These are phyloP conservation scores for Fusarium neocosmosporiellum DNA, from an alignment of 2,329 filamentous ascomycete species.

Conservation along the genomic window DNA sequence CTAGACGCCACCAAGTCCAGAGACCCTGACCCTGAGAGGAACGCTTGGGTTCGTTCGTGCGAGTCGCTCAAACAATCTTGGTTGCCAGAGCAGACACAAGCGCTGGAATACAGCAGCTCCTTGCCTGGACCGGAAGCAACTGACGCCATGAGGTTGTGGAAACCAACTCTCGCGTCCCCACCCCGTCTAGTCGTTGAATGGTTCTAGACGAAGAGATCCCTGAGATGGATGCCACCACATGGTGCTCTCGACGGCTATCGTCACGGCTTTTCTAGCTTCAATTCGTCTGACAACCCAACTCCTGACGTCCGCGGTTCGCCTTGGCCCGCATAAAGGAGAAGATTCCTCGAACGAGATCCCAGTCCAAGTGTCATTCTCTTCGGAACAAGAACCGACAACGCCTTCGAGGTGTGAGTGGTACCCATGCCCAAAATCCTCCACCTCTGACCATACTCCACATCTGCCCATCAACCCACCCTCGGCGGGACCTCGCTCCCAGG, in stretches of 20 bases:
- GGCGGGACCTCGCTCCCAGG: conserved; percentile 45
- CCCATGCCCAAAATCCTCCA: conserved; percentile 41
- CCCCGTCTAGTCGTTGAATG: conserved; percentile 13
- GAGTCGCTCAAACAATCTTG: conserved; percentile 2
- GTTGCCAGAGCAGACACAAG: conserved; percentile 2
- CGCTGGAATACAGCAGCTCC: conserved; percentile 21
- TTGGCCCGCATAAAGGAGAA: conserved; percentile 18
- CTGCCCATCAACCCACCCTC: conserved; percentile 45
- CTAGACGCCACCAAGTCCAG: conserved; percentile 30
- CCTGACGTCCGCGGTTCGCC: conserved; percentile 7
- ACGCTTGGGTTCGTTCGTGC: conserved; percentile 16
- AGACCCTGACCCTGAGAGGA: conserved; percentile 17
- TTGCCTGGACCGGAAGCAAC: conserved; percentile 29
- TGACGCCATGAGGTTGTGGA: conserved; percentile 14
- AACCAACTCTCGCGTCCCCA: background rate
- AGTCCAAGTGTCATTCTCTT: conserved; percentile 23
- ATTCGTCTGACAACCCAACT: conserved; percentile 4
- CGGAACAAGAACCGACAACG: conserved; percentile 36
- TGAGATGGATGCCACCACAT: conserved; percentile 33
- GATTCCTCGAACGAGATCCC: conserved; percentile 30
- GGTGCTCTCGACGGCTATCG: background rate
- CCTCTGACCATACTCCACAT: conserved; percentile 44
- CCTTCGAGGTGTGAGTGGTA: conserved; percentile 26
- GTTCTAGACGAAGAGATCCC: conserved; percentile 26
- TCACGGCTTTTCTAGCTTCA: conserved; percentile 11